A percentile compares a stretch with the other conserved stretches of the same genome.
phyloP scores from a whole-genome alignment of 345 rosid genomes.

The Eucalyptus regnans region DNA sequence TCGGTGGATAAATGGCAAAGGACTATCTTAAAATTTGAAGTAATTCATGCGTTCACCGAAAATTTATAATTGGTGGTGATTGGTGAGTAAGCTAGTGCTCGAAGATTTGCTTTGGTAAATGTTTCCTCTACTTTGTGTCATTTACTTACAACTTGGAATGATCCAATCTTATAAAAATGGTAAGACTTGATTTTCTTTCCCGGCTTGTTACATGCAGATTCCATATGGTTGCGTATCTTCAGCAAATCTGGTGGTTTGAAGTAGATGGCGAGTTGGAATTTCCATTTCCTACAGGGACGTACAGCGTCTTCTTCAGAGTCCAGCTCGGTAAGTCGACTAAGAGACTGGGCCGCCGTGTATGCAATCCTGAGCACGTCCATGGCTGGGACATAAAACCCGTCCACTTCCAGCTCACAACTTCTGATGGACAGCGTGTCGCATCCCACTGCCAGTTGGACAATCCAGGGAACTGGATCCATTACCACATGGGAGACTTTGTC shows the following conservation, averaged over 20 bases:
- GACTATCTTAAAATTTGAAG: not conserved
- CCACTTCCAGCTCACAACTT: conserved; percentile 60
- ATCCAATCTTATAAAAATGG: not conserved
- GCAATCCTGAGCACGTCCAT: conserved; percentile 64
- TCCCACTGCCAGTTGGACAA: conserved; percentile 40
- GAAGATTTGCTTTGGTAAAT: not conserved
- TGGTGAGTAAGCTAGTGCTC: not conserved
- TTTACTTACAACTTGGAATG: not conserved
- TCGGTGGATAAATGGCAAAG: not conserved
- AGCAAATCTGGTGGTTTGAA: conserved; percentile 96
- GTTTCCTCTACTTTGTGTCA: not conserved
- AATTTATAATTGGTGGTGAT: not conserved
- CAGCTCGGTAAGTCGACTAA: conserved; percentile 54
- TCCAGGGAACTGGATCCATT: conserved; percentile 57
- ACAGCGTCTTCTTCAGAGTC: conserved; percentile 72
- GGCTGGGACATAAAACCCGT: conserved; percentile 92
- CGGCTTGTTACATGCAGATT: conserved; percentile 24
- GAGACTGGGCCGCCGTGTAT: conserved; percentile 63
- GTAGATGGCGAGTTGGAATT: conserved; percentile 79
- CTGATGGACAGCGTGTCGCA: conserved; percentile 51
- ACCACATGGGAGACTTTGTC: conserved; percentile 71
- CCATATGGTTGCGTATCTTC: conserved; percentile 69
- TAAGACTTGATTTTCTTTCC: not conserved
- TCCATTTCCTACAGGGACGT: conserved; percentile 62
- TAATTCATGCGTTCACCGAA: not conserved